phyloP scores from a whole-genome alignment of 352 stramenopile species.

The Globisporangium iwayamae region DNA sequence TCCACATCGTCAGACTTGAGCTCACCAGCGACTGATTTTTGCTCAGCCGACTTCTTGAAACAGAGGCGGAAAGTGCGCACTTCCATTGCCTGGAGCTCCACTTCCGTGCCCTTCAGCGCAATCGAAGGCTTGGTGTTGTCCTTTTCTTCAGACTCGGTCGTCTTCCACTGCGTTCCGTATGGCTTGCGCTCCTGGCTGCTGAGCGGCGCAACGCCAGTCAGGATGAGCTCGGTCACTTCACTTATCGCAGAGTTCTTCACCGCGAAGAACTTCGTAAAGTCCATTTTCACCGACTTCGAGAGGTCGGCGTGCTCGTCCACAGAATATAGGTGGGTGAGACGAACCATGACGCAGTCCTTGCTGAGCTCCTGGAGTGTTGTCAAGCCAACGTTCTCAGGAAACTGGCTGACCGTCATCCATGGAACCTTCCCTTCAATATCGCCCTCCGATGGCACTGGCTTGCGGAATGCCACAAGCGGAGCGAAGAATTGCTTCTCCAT shows the following conservation, averaged over 20 bases:
- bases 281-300: slow-evolving; percentile 68
- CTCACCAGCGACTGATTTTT: background rate
- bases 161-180: slow-evolving; percentile 31
- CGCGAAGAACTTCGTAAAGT: slow-evolving; percentile 61
- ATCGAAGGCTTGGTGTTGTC: slow-evolving; percentile 22
- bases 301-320: slow-evolving; percentile 81
- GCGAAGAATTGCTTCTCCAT: slow-evolving; percentile 72
- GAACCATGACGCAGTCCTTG: slow-evolving; percentile 84
- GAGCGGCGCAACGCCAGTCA: slow-evolving; percentile 82
- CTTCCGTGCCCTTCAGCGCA: slow-evolving; percentile 45
- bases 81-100: slow-evolving; percentile 89
- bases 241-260: slow-evolving; percentile 46
- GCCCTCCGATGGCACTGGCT: slow-evolving; percentile 23
- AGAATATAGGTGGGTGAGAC: slow-evolving; percentile 93
- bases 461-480: slow-evolving; percentile 54
- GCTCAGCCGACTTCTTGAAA: slow-evolving; percentile 28
- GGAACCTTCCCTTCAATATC: slow-evolving; percentile 50
- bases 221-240: slow-evolving; percentile 81
- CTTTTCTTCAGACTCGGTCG: slow-evolving; percentile 26
- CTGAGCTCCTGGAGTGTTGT: slow-evolving; percentile 85
- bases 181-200: slow-evolving; percentile 16
- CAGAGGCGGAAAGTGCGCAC: slow-evolving; percentile 90
- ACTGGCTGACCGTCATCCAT: slow-evolving; percentile 58
- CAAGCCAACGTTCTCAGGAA: slow-evolving; percentile 92
- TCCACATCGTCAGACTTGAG: background rate